Evolutionary conservation across 148 eudicot species (phyloP).

Genomic region (Rhododendron mucronatum): DNA sequence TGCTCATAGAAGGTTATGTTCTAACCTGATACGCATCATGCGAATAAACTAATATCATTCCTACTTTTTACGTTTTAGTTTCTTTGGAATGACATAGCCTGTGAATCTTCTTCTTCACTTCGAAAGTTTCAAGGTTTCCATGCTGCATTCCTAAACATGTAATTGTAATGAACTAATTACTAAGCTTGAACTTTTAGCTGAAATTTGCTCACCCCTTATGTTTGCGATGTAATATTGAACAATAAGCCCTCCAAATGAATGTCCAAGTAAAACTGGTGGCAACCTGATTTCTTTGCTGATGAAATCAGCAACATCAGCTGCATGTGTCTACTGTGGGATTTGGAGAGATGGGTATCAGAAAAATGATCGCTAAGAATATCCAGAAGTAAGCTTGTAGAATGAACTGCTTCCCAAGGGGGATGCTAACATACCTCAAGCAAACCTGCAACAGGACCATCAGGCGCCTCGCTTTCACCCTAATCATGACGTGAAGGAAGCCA

Average conservation of each 20-base stretch:
- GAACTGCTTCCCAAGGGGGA: not conserved
- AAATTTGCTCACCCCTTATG: slow-evolving; percentile 25
- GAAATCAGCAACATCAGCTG: slow-evolving; percentile 74
- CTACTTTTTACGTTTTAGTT: not conserved
- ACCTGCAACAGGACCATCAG: slow-evolving; percentile 70
- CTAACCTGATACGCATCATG: not conserved
- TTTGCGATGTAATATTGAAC: slow-evolving; percentile 79
- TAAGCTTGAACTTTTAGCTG: slow-evolving; percentile 28
- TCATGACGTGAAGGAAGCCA: slow-evolving; percentile 14
- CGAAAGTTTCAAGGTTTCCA: not conserved
- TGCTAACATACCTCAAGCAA: slow-evolving; percentile 60
- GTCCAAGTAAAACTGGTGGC: slow-evolving; percentile 76
- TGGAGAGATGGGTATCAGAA: slow-evolving; percentile 12
- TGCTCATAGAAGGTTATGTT: not conserved
- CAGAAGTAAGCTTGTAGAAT: not conserved
- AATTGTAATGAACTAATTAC: not conserved
- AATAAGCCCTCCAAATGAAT: slow-evolving; percentile 91
- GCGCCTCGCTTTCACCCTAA: slow-evolving; percentile 92
- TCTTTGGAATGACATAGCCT: not conserved
- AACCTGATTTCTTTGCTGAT: slow-evolving; percentile 46
- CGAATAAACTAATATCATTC: not conserved
- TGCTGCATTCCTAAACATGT: not conserved
- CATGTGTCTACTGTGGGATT: slow-evolving; percentile 79
- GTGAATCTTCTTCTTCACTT: not conserved
- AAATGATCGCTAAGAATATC: not conserved